phyloP scores from a whole-genome alignment of 208 protist genomes.

The Sergeia podlipaevii region DNA sequence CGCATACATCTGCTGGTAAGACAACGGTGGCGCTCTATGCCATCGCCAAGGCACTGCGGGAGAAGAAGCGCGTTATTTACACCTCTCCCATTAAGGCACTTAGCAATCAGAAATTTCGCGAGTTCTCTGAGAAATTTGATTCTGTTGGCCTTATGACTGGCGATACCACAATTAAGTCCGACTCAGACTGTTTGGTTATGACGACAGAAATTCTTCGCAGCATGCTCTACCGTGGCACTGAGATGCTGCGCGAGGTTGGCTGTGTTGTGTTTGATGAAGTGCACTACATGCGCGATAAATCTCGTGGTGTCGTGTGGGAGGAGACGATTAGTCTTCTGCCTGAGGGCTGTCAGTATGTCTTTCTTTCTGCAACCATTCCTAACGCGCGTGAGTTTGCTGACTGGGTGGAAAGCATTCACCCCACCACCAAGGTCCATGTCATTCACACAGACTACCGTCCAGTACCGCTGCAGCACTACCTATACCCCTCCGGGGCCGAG shows the following conservation, averaged over 20 bases:
- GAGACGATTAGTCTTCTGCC: constrained; percentile 99
- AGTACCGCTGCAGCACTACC: constrained; percentile 99
- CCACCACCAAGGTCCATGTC: constrained; percentile 97
- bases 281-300: constrained; percentile 99
- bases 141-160: constrained; percentile 99
- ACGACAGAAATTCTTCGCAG: constrained; percentile 99
- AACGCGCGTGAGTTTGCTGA: constrained; percentile 99
- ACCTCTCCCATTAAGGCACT: constrained; percentile 99
- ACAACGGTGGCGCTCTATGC: constrained; percentile 99
- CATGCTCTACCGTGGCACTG: constrained; percentile 98
- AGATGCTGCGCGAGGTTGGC: constrained; percentile 98
- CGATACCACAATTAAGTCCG: constrained; percentile 98
- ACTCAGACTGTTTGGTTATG: constrained; percentile 99
- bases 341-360: constrained; percentile 98
- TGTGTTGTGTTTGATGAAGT: constrained; percentile 99
- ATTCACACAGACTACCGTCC: constrained; percentile 99
- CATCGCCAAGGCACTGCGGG: constrained; percentile 97
- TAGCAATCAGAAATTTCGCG: constrained; percentile 99
- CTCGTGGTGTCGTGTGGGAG: constrained; percentile 99
- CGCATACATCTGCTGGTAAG: constrained; percentile 99
- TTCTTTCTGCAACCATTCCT: constrained; percentile 99
- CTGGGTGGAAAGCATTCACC: constrained; percentile 98
- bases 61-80: constrained; percentile 99
- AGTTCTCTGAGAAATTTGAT: constrained; percentile 97
- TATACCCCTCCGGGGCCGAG: constrained; percentile 97